Conservation (phyloP, 1,139 yeast genomes). For the Blastobotrys apis region DNA sequence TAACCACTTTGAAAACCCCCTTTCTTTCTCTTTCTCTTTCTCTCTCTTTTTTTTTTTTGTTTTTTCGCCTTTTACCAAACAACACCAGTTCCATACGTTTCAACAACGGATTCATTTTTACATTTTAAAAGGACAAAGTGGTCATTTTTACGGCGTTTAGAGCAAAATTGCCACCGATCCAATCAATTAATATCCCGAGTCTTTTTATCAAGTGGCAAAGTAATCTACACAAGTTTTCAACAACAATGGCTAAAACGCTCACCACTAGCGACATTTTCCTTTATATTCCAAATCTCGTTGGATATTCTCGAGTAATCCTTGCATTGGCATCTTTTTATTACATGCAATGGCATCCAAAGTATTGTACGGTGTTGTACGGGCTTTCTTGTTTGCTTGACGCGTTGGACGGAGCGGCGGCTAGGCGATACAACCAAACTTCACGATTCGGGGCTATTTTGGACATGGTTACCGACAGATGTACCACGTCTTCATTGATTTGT, state of each 20-base stretch:
- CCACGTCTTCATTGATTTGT: constrained; percentile 86
- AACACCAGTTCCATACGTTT: too few species aligned
- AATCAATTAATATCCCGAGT: too few species aligned
- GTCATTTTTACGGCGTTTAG: too few species aligned
- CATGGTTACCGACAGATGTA: constrained; percentile 98
- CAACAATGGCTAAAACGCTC: constrained; percentile 7
- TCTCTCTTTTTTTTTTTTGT: too few species aligned
- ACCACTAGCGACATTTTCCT: constrained; percentile 55
- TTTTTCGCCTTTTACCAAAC: too few species aligned
- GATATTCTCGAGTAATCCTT: constrained; percentile 76
- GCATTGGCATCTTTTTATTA: constrained; percentile 74
- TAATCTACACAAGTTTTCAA: not conserved
- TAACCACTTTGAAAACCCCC: too few species aligned
- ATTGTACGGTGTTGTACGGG: constrained; percentile 73
- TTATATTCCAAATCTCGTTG: constrained; percentile 88
- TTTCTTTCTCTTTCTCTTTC: not conserved
- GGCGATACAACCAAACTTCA: constrained; percentile 84
- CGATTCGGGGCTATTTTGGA: constrained; percentile 94
- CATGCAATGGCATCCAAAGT: constrained; percentile 80
- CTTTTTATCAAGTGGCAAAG: too few species aligned
- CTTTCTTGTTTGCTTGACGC: constrained; percentile 93
- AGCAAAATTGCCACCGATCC: too few species aligned
- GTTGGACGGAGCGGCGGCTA: constrained; percentile 93
- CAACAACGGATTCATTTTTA: too few species aligned
- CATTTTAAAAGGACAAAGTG: too few species aligned